Evolutionary conservation across 306 rosid genomes (phyloP), one percentile per base, ranked within the genome.

Genomic region (Acacia crassicarpa): DNA sequence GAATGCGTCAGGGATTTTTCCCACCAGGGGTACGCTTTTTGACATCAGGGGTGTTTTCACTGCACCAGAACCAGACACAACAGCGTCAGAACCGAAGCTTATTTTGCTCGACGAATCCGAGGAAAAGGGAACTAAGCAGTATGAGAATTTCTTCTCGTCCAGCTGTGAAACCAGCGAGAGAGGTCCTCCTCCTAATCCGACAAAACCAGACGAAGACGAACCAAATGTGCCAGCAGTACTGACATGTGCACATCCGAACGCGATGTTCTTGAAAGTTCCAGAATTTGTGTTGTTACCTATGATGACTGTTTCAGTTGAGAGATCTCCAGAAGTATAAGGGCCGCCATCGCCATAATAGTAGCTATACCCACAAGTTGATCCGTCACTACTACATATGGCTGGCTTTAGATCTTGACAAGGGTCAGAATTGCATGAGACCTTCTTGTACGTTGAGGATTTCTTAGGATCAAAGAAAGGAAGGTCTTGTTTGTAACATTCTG

Each of bases 161-260:
- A 89, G 14, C 72, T 91, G 91, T 41, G 92, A 83, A 32, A 87
- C 40, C 13, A 91, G 40, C 6, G 92, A 91, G 35, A 89, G 82
- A 0, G 62, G 8, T 0, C 91, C 91, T 0, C 87, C 90, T 1
- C 92, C 89, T 3, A 89, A 87, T 14, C 94, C 92, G 0, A 91
- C 69, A 13, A 91, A 38, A 17, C 92, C 90, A 1, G 92, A 87
- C 0, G 87, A 87, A 0, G 74, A 5, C 67, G 76, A 70, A 16
- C 74, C 83, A 65, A 91, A 91, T 0, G 86, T 84, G 16, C 94
- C 92, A 2, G 76, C 87, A n/a, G n/a, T n/a, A 0, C 88, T 89
- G 11, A 85, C 75, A 10, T 85, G 90, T 20, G 91, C 87, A 33
- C 92, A 91, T 6, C 92, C 91, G 20, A 91, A 73, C 4, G 81